A percentile compares a stretch with the other conserved stretches of the same genome.
These are phyloP conservation scores for Cocos nucifera DNA, from an alignment of 176 grass and related monocot genomes.

Conservation along the genomic window DNA sequence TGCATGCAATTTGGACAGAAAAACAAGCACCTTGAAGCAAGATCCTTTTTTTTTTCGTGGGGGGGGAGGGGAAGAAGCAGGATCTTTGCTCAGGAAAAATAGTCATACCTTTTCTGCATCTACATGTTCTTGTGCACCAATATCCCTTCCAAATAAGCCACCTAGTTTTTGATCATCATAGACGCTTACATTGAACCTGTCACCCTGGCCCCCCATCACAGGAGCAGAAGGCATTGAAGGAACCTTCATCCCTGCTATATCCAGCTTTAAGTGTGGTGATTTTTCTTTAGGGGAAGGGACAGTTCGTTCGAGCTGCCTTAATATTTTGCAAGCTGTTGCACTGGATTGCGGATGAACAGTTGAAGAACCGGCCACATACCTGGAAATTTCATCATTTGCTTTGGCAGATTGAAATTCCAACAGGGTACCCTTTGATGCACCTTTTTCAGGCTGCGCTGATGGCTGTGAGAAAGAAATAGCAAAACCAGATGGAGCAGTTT, in stretches of 20 bases:
- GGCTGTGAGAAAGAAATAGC: constrained; percentile 10
- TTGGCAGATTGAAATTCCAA: constrained; percentile 11
- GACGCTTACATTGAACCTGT: constrained; percentile 16
- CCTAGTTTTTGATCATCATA: constrained; percentile 13
- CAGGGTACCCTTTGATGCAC: constrained; percentile 12
- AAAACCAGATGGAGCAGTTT: constrained; percentile 8
- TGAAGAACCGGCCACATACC: constrained; percentile 2
- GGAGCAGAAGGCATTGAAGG: not conserved
- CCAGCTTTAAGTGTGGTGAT: constrained; percentile 23
- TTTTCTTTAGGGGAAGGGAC: constrained; percentile 43
- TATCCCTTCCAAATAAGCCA: not conserved
- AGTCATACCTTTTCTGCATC: constrained; percentile 40
- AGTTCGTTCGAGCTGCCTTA: constrained; percentile 55
- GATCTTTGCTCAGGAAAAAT: not conserved
- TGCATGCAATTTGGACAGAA: too few relatives aligned
- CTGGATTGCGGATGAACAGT: constrained; percentile 62
- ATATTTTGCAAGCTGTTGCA: constrained; percentile 54
- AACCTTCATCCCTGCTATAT: constrained; percentile 22
- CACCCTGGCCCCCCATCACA: constrained; percentile 16
- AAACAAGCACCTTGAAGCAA: too few relatives aligned
- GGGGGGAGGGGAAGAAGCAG: not conserved
- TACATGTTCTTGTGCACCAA: constrained; percentile 20
- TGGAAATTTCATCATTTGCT: constrained; percentile 22
- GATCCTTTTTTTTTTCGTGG: too few relatives aligned
- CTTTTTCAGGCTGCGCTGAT: constrained; percentile 20